Conservation (phyloP, 1,284 basidiomycete genomes). For the Puccinia hordei region DNA sequence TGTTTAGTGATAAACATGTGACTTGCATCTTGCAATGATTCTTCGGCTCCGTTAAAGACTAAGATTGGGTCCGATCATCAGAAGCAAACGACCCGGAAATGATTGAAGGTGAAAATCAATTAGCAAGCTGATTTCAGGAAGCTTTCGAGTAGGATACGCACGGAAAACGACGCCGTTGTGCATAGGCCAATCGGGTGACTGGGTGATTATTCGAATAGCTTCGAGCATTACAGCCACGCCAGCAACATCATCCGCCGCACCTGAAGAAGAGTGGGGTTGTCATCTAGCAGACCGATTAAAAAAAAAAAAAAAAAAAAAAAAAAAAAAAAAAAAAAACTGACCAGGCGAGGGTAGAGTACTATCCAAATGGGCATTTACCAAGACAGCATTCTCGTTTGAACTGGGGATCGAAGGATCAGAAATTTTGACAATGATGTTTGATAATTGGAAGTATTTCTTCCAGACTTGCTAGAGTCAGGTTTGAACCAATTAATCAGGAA, state of each 20-base stretch:
- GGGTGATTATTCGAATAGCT: slow-evolving; percentile 75
- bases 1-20: slow-evolving; percentile 41
- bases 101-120: neutral
- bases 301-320: neutral
- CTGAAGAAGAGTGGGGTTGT: slow-evolving; percentile 64
- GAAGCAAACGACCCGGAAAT: slow-evolving; percentile 6
- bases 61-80: slow-evolving; percentile 67
- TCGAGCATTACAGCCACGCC: slow-evolving; percentile 88
- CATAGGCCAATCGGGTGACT: slow-evolving; percentile 73
- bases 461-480: slow-evolving; percentile 68
- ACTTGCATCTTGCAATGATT: slow-evolving; percentile 62
- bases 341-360: slow-evolving; percentile 64
- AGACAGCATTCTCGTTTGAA: slow-evolving; percentile 73
- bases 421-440: slow-evolving; percentile 84
- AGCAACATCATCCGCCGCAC: slow-evolving; percentile 70
- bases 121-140: neutral
- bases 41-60: slow-evolving; percentile 97
- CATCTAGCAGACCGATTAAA: neutral
- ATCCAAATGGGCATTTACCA: slow-evolving; percentile 89
- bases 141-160: slow-evolving; percentile 61
- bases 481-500: neutral
- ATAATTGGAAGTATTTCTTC: slow-evolving; percentile 84
- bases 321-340: slow-evolving; percentile 43
- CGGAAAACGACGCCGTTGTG: slow-evolving; percentile 80
- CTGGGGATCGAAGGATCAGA: slow-evolving; percentile 74